These are phyloP conservation scores for Rhizopogon sp. DNA, from an alignment of 768 basidiomycete genomes.

Conservation along the genomic window DNA sequence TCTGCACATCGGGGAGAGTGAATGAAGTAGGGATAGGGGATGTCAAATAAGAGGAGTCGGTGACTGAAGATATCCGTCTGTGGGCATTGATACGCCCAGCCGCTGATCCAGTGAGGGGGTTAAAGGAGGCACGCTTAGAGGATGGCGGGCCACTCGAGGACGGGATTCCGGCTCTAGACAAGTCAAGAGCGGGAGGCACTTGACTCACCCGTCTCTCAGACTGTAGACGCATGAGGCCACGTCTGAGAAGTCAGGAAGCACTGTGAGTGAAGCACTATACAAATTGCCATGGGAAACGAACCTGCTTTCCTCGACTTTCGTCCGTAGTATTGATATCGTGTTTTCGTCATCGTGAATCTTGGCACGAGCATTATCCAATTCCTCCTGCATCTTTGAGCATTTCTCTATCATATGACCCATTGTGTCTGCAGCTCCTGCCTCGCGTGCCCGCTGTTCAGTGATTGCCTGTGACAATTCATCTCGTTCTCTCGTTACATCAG, in stretches of 20 bases:
- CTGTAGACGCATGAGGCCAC: conserved; percentile 84
- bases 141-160: conserved; percentile 41
- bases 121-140: conserved; percentile 71
- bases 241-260: conserved; percentile 36
- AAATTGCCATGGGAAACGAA: conserved; percentile 25
- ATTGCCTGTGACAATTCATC: conserved; percentile 58
- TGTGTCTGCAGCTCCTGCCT: conserved; percentile 59
- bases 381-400: conserved; percentile 52
- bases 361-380: conserved; percentile 43
- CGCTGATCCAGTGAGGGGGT: conserved; percentile 58
- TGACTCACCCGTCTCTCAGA: conserved; percentile 68
- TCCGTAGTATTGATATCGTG: conserved; percentile 65
- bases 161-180: conserved; percentile 43
- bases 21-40: conserved; percentile 30
- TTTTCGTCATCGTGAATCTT: conserved; percentile 71
- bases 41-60: conserved; percentile 37
- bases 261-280: conserved; percentile 2
- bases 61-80: conserved; percentile 70
- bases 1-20: conserved; percentile 23
- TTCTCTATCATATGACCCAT: conserved; percentile 63
- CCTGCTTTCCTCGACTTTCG: conserved; percentile 89
- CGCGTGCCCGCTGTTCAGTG: conserved; percentile 43
- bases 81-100: conserved; percentile 45
- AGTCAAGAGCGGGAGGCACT: conserved; percentile 46
- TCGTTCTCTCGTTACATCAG: conserved; percentile 63